Evolutionary conservation across 768 basidiomycete genomes (phyloP).

Genomic region (Auriscalpium orientale): DNA sequence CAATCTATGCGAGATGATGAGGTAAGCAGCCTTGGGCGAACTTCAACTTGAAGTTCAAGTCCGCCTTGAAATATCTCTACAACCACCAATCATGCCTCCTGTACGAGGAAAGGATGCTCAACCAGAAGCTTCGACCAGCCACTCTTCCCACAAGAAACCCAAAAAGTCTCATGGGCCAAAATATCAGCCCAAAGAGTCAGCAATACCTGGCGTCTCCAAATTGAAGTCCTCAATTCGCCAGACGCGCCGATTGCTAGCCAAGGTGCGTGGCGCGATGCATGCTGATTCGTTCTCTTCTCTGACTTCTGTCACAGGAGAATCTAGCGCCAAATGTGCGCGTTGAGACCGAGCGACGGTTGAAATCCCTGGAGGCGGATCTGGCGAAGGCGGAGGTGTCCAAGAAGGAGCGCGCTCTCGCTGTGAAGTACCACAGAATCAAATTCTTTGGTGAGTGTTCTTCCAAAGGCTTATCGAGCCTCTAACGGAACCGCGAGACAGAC

Average conservation of each 20-base stretch:
- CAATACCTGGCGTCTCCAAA: slow-evolving; percentile 70
- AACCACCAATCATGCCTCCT: slow-evolving; percentile 5
- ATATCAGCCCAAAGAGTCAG: slow-evolving; percentile 4
- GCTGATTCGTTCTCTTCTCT: background rate
- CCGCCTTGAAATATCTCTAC: background rate
- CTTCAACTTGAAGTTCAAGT: too few species aligned
- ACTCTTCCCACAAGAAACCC: background rate
- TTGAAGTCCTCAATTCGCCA: slow-evolving; percentile 81
- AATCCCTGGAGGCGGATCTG: slow-evolving; percentile 68
- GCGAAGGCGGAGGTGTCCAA: slow-evolving; percentile 50
- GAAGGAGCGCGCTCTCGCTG: slow-evolving; percentile 67
- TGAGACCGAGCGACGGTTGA: slow-evolving; percentile 72
- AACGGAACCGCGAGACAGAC: slow-evolving; percentile 38
- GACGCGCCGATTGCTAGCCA: slow-evolving; percentile 73
- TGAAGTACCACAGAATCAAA: slow-evolving; percentile 83
- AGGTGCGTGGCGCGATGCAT: slow-evolving; percentile 35
- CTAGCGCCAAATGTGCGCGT: slow-evolving; percentile 81
- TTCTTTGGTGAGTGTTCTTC: slow-evolving; percentile 69
- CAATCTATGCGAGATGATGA: too few species aligned
- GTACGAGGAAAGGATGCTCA: background rate
- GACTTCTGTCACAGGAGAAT: slow-evolving; percentile 44
- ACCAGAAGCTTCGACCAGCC: background rate
- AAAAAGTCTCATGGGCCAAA: background rate
- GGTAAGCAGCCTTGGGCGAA: too few species aligned
- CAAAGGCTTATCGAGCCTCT: background rate